Base-by-base conservation (phyloP, 169 alveolate genomes). In the Plasmodium gonderi region DNA sequence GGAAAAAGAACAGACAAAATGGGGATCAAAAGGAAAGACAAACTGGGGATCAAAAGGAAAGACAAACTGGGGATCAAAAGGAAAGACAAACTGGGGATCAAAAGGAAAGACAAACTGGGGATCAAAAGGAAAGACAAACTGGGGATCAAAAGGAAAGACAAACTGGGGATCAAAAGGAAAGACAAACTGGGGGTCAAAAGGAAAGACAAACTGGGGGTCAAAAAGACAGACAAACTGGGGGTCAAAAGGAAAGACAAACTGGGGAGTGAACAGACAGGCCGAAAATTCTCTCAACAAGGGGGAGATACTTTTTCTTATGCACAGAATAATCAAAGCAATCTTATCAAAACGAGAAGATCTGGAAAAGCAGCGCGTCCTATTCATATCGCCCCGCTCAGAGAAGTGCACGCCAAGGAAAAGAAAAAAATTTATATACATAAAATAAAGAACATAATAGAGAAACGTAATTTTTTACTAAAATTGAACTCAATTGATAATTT, bases 371-470 rank as follows among this genome's bases (percentile, higher is more conserved):
- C 20, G 29, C 4, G 17, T 3, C 42, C 45, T 12, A 3, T 9
- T 20, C 51, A 8, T 0, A 31, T 4, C 14, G 23, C 31, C 44
- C 31, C 29, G 29, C 79, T 20, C 14, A 31, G n/a, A 3, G 7
- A 31, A 29, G 77, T 23, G 80, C 17, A 29, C 14, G 11, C 8
- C 0, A 38, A 45, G 54, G 38, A 36, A 11, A 69, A 9, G 65
- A 76, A 77, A 26, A 76, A 78, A 77, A 78, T 42, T 17, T 68
- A 87, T 23, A 78, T 64, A 44, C 67, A 79, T 26, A 78, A 33
- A 78, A 65, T 90, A 67, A 90, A 90, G 26, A 77, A 36, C 45
- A 68, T 79, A 49, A 78, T 90, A 77, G 94, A 90, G 45, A 90
- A 90, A 51, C 76, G 85, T 20, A 90, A 90, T 31, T 90, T 90